Conservation (phyloP, 139 green algal genomes). For the Chlorella sp. region DNA sequence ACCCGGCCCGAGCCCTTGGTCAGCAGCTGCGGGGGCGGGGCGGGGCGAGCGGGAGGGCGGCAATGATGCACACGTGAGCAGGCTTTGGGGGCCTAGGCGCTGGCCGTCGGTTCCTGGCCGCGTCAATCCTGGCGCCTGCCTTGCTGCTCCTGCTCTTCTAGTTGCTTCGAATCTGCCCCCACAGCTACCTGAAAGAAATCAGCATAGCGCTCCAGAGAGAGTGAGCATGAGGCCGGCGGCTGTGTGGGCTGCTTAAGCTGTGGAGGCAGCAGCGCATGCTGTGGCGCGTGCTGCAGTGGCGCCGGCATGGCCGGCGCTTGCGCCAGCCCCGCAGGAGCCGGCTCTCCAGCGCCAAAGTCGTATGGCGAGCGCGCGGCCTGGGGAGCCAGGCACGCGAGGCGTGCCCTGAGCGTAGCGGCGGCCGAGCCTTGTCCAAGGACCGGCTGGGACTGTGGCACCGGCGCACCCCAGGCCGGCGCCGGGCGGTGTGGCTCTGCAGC, state of each 20-base stretch:
- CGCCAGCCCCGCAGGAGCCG: not conserved
- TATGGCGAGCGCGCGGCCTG: not conserved
- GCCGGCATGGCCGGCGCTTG: not conserved
- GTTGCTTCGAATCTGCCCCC: too few relatives aligned
- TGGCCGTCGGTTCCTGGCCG: too few relatives aligned
- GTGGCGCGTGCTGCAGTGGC: not conserved
- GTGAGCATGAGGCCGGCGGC: not conserved
- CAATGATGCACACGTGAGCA: too few relatives aligned
- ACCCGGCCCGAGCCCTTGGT: conserved; percentile 20
- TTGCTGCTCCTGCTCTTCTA: too few relatives aligned
- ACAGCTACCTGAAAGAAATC: too few relatives aligned
- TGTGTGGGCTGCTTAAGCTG: not conserved
- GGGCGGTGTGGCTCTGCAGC: too few relatives aligned
- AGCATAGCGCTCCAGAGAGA: conserved; percentile 24
- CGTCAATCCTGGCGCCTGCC: too few relatives aligned
- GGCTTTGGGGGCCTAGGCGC: too few relatives aligned
- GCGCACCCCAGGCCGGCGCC: too few relatives aligned
- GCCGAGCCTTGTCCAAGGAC: not conserved
- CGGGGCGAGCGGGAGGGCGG: too few relatives aligned
- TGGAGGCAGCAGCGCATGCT: not conserved
- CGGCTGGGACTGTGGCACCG: not conserved
- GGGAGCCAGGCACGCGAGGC: not conserved
- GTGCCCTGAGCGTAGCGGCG: not conserved
- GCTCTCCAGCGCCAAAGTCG: not conserved
- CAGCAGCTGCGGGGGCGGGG: conserved; percentile 8